phyloP scores from a whole-genome alignment of 2,329 filamentous ascomycete genomes.

The Botrytis porri region DNA sequence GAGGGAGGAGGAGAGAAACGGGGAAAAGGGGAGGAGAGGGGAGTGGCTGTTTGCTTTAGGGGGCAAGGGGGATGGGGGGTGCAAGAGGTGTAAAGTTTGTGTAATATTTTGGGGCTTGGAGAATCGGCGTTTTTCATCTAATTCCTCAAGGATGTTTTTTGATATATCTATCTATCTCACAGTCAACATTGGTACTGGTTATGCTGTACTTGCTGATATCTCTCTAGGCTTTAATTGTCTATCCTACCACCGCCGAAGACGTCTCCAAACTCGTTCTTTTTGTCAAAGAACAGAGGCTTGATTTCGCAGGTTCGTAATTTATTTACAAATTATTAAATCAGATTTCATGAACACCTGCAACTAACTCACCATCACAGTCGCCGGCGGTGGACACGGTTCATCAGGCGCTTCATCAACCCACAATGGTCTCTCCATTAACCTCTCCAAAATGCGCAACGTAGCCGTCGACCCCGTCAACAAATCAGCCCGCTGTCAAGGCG shows the following conservation, averaged over 20 bases:
- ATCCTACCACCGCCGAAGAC: constrained; percentile 23
- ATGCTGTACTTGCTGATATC: neutral
- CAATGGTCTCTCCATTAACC: constrained; percentile 9
- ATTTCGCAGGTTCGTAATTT: constrained; percentile 11
- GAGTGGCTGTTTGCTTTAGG: neutral
- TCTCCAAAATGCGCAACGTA: constrained; percentile 25
- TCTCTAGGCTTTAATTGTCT: constrained; percentile 17
- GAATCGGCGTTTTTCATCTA: neutral
- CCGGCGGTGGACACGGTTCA: constrained; percentile 19
- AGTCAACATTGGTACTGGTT: neutral
- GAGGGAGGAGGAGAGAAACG: neutral
- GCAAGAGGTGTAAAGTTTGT: neutral
- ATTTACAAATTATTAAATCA: neutral
- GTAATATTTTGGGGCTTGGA: neutral
- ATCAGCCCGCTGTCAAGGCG: constrained; percentile 23
- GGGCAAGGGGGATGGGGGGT: neutral
- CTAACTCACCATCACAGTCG: constrained; percentile 1
- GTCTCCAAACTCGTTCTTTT: constrained; percentile 22
- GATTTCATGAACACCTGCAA: neutral
- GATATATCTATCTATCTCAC: neutral
- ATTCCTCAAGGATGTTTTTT: neutral
- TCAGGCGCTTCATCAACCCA: constrained; percentile 8
- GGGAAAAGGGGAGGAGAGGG: neutral
- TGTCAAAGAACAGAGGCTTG: constrained; percentile 18
- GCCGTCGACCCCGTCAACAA: constrained; percentile 19